Evolutionary conservation across 306 rosid species (phyloP).

Genomic region (Purshia tridentata): DNA sequence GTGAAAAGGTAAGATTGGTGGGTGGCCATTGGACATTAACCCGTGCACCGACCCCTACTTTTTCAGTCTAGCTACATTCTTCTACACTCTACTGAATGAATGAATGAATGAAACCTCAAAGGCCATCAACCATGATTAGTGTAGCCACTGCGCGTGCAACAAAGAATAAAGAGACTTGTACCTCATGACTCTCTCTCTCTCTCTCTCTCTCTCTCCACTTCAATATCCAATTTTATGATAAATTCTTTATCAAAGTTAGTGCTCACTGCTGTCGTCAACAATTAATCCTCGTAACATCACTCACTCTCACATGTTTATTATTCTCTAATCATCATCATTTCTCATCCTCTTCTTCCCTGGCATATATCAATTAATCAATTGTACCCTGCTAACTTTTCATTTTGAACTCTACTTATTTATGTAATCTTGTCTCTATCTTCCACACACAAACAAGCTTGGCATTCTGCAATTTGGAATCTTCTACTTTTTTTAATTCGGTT

Average conservation of each 20-base stretch:
- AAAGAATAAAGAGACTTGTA: conserved; percentile 21
- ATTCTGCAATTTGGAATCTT: conserved; percentile 39
- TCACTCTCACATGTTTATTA: conserved; percentile 24
- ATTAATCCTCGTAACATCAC: conserved; percentile 16
- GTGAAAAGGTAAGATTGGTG: conserved; percentile 14
- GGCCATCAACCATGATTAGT: conserved; percentile 22
- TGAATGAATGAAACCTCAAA: neutral
- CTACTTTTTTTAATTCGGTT: conserved; percentile 22
- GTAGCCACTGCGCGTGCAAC: conserved; percentile 55
- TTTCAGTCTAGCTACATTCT: neutral
- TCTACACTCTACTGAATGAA: neutral
- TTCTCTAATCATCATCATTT: neutral
- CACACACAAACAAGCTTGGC: conserved; percentile 20
- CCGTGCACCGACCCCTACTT: conserved; percentile 15
- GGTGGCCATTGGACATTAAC: conserved; percentile 17
- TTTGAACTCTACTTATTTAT: neutral
- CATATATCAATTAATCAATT: neutral
- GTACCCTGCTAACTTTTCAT: neutral
- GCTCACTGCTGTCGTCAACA: conserved; percentile 8
- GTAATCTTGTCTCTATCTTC: conserved; percentile 18
- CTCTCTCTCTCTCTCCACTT: conserved; percentile 32
- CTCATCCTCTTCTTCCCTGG: conserved; percentile 15
- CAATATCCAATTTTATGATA: neutral
- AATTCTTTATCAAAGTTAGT: conserved; percentile 24
- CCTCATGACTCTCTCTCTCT: neutral